These are phyloP conservation scores for Clavariopsis aquatica DNA, from an alignment of 495 filamentous ascomycete species.

Conservation along the genomic window DNA sequence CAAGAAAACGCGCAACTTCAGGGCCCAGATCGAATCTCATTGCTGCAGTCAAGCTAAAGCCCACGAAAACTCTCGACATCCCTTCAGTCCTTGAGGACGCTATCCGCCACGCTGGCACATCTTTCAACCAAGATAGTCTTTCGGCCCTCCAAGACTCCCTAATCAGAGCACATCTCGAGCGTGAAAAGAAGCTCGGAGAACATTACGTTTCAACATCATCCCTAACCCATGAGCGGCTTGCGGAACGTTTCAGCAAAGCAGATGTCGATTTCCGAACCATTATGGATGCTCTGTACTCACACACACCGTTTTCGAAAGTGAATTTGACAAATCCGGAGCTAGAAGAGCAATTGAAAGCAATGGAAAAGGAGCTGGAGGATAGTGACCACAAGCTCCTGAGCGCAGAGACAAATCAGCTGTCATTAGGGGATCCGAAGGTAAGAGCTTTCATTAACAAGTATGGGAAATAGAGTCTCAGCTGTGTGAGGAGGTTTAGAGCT, in stretches of 20 bases:
- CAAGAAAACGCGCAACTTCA: slow-evolving; percentile 15
- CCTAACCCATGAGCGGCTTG: slow-evolving; percentile 12
- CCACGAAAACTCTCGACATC: slow-evolving; percentile 23
- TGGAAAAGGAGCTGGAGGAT: slow-evolving; percentile 26
- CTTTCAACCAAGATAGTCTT: slow-evolving; percentile 26
- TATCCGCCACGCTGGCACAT: slow-evolving; percentile 21
- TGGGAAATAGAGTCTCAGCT: slow-evolving; percentile 10
- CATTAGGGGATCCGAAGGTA: slow-evolving; percentile 23
- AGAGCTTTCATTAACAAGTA: slow-evolving; percentile 28
- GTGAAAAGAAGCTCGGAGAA: slow-evolving; percentile 24
- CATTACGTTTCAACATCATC: slow-evolving; percentile 14
- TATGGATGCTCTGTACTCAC: slow-evolving; percentile 20
- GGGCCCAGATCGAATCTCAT: slow-evolving; percentile 20
- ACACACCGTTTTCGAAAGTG: slow-evolving; percentile 20
- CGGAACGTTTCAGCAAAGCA: slow-evolving; percentile 18
- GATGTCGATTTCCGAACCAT: slow-evolving; percentile 24
- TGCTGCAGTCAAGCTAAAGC: slow-evolving; percentile 21
- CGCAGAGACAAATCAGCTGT: slow-evolving; percentile 27
- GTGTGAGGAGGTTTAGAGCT: background rate
- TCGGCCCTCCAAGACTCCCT: slow-evolving; percentile 18
- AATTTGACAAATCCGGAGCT: slow-evolving; percentile 18
- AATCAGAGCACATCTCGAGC: slow-evolving; percentile 13
- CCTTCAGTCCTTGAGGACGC: slow-evolving; percentile 24
- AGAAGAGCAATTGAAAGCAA: slow-evolving; percentile 20
- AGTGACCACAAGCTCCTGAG: slow-evolving; percentile 13